These are phyloP conservation scores for Salix exigua DNA, from an alignment of 345 rosid species.

Conservation along the genomic window DNA sequence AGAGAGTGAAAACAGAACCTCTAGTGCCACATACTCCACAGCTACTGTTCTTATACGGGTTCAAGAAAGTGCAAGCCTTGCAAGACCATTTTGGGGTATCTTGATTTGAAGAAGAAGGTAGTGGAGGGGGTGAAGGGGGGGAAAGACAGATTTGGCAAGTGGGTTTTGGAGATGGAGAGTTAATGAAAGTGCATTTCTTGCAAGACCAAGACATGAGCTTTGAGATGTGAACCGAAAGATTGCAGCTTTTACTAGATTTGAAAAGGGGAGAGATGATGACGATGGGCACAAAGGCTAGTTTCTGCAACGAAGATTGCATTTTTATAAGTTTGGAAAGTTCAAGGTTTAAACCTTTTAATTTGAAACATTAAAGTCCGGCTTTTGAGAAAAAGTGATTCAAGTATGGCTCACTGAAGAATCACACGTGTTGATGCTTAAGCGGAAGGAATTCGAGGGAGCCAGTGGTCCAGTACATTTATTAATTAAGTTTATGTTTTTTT, in stretches of 20 bases:
- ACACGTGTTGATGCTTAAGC: not conserved
- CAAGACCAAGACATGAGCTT: constrained; percentile 63
- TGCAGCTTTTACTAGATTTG: constrained; percentile 4
- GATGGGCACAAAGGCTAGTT: not conserved
- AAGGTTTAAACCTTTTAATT: not conserved
- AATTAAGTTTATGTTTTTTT: too few species aligned
- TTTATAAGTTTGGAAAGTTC: not conserved
- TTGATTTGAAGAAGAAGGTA: constrained; percentile 21
- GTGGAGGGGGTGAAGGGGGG: constrained; percentile 20
- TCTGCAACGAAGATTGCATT: constrained; percentile 1
- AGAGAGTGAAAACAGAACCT: constrained; percentile 38
- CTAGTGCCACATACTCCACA: constrained; percentile 72
- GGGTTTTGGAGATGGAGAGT: constrained; percentile 61
- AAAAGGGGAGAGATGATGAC: not conserved
- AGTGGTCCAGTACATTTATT: too few species aligned
- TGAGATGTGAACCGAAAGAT: not conserved
- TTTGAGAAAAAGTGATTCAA: not conserved
- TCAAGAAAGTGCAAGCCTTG: constrained; percentile 85
- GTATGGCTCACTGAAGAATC: not conserved
- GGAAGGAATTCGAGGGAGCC: too few species aligned
- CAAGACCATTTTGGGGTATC: constrained; percentile 65
- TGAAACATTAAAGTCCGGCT: not conserved
- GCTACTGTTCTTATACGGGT: constrained; percentile 55
- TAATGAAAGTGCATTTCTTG: constrained; percentile 80
- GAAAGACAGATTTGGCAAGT: constrained; percentile 61